Percentiles rank a stretch among this genome's conserved stretches.
These are phyloP conservation scores for Buxus sempervirens DNA, from an alignment of 164 flowering plant genomes.

Conservation along the genomic window DNA sequence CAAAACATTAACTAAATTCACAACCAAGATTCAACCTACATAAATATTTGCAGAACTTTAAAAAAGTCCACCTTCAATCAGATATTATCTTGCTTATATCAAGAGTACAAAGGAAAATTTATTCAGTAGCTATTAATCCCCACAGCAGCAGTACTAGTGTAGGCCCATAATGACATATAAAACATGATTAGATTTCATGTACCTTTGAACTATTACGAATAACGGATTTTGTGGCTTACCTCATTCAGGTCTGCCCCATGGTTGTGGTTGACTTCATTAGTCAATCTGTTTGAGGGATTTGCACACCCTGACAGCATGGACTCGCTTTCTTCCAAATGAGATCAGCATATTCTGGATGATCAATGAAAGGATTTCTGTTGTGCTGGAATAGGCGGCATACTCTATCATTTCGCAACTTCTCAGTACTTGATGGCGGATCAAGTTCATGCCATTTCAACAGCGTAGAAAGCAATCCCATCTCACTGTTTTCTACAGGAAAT, in stretches of 20 bases:
- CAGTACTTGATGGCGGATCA: constrained; percentile 54
- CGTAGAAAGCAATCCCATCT: constrained; percentile 50
- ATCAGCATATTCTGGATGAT: constrained; percentile 53
- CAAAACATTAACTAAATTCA: too few species aligned
- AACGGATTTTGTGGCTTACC: too few species aligned
- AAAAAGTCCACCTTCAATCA: too few species aligned
- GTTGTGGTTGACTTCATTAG: constrained; percentile 25
- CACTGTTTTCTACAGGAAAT: constrained; percentile 29
- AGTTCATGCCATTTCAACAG: constrained; percentile 47
- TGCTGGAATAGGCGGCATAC: constrained; percentile 48
- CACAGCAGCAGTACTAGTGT: too few species aligned
- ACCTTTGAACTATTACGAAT: too few species aligned
- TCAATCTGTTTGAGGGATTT: constrained; percentile 19
- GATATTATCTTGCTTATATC: too few species aligned
- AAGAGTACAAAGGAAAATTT: too few species aligned
- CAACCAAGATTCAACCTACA: too few species aligned
- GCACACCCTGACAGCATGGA: constrained; percentile 3
- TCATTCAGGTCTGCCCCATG: constrained; percentile 27
- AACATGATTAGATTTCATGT: too few species aligned
- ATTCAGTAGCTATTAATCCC: too few species aligned
- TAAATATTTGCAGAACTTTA: too few species aligned
- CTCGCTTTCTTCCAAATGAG: constrained; percentile 36
- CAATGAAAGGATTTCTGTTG: constrained; percentile 55
- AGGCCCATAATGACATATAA: too few species aligned
- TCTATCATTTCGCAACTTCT: constrained; percentile 47